Evolutionary conservation across 805 yeast species (phyloP).

Genomic region (Lachancea sp.): DNA sequence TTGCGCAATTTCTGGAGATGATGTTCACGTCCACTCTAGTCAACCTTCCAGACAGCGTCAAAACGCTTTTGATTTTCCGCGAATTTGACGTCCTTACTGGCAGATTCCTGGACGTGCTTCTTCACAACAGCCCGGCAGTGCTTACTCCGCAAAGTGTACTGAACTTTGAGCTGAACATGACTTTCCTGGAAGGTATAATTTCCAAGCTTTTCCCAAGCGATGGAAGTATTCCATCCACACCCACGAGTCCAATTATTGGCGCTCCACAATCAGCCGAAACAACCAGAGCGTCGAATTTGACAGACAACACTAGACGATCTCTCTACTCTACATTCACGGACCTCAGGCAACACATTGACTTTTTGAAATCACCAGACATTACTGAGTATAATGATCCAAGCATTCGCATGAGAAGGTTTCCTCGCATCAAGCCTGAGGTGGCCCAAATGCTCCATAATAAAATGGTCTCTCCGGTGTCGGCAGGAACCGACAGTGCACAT

Average conservation of each 20-base stretch:
- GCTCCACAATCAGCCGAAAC: slow-evolving; percentile 8
- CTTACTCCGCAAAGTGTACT: slow-evolving; percentile 55
- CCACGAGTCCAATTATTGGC: slow-evolving; percentile 19
- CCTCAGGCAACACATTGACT: slow-evolving; percentile 70
- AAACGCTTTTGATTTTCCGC: slow-evolving; percentile 73
- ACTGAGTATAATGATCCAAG: slow-evolving; percentile 57
- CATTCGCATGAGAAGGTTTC: slow-evolving; percentile 57
- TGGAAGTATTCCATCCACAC: slow-evolving; percentile 11
- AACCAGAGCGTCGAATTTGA: slow-evolving; percentile 17
- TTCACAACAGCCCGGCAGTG: slow-evolving; percentile 42
- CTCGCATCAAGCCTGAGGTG: slow-evolving; percentile 65
- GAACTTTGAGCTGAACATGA: slow-evolving; percentile 75
- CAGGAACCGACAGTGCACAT: slow-evolving; percentile 4
- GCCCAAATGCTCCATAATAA: slow-evolving; percentile 59
- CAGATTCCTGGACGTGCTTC: slow-evolving; percentile 55
- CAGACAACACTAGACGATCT: slow-evolving; percentile 39
- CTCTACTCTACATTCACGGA: slow-evolving; percentile 70
- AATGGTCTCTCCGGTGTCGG: slow-evolving; percentile 14
- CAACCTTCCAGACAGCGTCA: slow-evolving; percentile 70
- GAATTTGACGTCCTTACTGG: slow-evolving; percentile 81
- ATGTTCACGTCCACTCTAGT: slow-evolving; percentile 80
- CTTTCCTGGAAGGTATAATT: slow-evolving; percentile 58
- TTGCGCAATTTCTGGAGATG: slow-evolving; percentile 78
- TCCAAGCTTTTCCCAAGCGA: slow-evolving; percentile 31
- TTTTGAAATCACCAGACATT: slow-evolving; percentile 56